A percentile compares a stretch with the other conserved stretches of the same genome.
These are phyloP conservation scores for Lentinula sp. DNA, from an alignment of 768 basidiomycete species.

Conservation along the genomic window DNA sequence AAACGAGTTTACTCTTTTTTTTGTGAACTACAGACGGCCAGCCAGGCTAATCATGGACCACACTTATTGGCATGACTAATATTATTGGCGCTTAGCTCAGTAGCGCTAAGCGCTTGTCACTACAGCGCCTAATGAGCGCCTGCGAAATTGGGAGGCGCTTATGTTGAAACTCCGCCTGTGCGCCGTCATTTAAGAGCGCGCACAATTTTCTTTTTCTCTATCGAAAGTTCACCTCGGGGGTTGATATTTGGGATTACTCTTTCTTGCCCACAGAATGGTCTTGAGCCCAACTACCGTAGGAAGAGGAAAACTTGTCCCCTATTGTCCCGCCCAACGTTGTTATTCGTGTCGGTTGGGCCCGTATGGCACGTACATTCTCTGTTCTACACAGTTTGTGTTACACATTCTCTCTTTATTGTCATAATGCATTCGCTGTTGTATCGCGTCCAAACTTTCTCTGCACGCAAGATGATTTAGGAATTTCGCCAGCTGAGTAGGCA, in stretches of 20 bases:
- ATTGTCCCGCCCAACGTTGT: background rate
- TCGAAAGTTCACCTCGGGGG: conserved; percentile 3
- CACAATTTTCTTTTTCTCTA: background rate
- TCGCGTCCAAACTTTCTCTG: no score
- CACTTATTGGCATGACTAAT: no score
- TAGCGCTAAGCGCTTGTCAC: background rate
- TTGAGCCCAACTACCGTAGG: background rate
- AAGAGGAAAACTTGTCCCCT: background rate
- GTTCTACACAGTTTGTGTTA: no score
- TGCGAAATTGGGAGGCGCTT: background rate
- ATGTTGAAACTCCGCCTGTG: background rate
- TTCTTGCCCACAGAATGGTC: background rate
- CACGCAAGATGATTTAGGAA: no score
- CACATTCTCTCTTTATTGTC: no score
- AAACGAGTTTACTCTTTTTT: no score
- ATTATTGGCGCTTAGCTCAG: no score
- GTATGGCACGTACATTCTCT: background rate
- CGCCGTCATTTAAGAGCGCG: background rate
- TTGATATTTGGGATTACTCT: conserved; percentile 1
- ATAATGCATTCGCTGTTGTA: no score
- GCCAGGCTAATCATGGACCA: conserved; percentile 49
- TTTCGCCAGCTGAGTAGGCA: no score
- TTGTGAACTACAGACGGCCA: no score
- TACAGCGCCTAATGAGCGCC: background rate
- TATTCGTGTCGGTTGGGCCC: conserved; percentile 2